A percentile compares a stretch with the other conserved stretches of the same genome.
Conservation (phyloP, 1,284 basidiomycete genomes). For the Fomitiporia mediterranea region DNA sequence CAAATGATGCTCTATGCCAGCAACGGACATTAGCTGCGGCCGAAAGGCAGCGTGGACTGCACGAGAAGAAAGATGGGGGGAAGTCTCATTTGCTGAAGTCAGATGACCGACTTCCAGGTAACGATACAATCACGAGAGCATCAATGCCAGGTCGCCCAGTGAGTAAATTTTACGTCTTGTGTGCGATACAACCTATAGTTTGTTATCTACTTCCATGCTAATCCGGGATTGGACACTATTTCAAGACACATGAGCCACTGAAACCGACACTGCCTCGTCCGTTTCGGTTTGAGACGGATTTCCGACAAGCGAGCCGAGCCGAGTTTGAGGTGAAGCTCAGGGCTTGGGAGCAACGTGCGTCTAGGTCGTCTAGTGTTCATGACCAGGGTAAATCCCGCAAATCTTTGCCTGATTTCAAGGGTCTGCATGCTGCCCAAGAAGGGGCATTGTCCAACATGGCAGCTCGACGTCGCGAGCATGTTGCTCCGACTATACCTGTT, state of each 20-base stretch:
- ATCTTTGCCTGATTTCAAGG: constrained; percentile 48
- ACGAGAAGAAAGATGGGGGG: not conserved
- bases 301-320: constrained; percentile 16
- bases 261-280: constrained; percentile 44
- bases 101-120: constrained; percentile 8
- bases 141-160: constrained; percentile 10
- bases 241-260: constrained; percentile 4
- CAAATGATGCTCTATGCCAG: constrained; percentile 12
- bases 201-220: not conserved
- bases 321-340: constrained; percentile 27
- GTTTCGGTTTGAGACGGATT: constrained; percentile 43
- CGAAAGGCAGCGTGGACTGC: constrained; percentile 11
- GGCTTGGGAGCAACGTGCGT: constrained; percentile 25
- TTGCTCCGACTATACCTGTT: constrained; percentile 43
- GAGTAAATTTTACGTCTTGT: constrained; percentile 12
- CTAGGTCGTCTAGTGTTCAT: constrained; percentile 20
- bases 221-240: not conserved
- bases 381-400: constrained; percentile 2
- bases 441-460: constrained; percentile 32
- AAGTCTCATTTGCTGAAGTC: constrained; percentile 10
- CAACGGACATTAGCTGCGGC: constrained; percentile 12
- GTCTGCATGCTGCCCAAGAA: constrained; percentile 47
- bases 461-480: constrained; percentile 36
- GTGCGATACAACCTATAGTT: not conserved
- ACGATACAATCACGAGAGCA: not conserved